phyloP scores from a whole-genome alignment of 73 alveolate species.

The Tetrahymena elliotti region DNA sequence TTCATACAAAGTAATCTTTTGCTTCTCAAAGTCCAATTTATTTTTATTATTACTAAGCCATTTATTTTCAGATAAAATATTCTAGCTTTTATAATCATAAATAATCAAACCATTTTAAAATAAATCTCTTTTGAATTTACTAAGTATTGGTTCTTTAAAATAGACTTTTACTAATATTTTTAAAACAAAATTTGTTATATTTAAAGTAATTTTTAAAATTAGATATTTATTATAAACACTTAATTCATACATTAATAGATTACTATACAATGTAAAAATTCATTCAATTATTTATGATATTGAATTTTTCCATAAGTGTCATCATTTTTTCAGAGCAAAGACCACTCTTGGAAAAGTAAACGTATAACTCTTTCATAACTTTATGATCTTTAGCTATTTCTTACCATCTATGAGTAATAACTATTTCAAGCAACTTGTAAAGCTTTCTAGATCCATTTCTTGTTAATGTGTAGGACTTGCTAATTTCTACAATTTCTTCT shows the following conservation, averaged over 20 bases:
- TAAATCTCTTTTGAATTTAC: too few relatives aligned
- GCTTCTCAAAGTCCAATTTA: neutral
- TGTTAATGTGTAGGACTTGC: neutral
- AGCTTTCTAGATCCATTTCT: neutral
- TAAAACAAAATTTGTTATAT: too few relatives aligned
- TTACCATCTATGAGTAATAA: neutral
- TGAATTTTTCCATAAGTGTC: neutral
- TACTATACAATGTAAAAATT: too few relatives aligned
- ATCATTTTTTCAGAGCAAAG: neutral
- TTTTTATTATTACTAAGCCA: too few relatives aligned
- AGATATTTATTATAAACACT: too few relatives aligned
- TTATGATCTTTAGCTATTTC: neutral
- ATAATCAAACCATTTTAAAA: too few relatives aligned
- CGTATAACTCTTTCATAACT: neutral
- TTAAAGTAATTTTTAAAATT: too few relatives aligned
- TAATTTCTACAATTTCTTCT: neutral
- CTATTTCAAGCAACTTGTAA: neutral
- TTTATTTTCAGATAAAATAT: too few relatives aligned
- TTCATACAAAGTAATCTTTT: neutral
- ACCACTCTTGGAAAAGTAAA: neutral
- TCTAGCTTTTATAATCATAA: too few relatives aligned
- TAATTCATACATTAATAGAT: too few relatives aligned
- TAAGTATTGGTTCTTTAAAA: too few relatives aligned
- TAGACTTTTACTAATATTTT: too few relatives aligned
- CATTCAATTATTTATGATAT: neutral